Base-by-base conservation (phyloP, 352 stramenopile species). In the Phytopythium ostracodes region DNA sequence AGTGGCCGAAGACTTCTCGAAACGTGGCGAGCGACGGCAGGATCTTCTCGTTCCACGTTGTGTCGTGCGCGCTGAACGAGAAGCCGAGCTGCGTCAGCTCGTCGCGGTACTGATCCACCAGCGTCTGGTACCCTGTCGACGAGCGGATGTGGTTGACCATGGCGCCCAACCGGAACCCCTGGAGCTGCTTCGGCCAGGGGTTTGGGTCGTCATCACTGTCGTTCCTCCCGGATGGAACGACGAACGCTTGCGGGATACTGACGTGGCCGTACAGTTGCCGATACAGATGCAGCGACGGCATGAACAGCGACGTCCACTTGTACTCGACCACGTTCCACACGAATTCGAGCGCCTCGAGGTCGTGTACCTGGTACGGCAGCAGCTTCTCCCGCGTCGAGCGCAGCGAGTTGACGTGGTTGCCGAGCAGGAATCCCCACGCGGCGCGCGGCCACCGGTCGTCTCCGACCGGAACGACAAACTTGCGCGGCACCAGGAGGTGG, bases 111-210 rank as follows among this genome's bases (percentile, higher is more conserved):
- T 57, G 66, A 29, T 75, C 59, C 65, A 83, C 50, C 56, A 78
- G 71, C 20, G 68, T 35, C 8, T 55, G 31, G 51, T 76, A 86
- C 1, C 54, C 40, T 22, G 68, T 74, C 1, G 60, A 61, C 1
- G 64, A 63, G 35, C 81, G 77, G 52, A 86, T 65, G 5, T 70
- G 62, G 66, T 88, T 89, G 29, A 91, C 71, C 57, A 77, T 67
- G 14, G 25, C 40, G 40, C 81, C 81, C 20, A 90, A 44, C 2
- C 64, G 64, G 31, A 76, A 90, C 2, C 71, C 73, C n/a, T 53
- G 54, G 17, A 84, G 55, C 20, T 60, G 42, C 10, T 57, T 35
- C 4, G 63, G 59, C 73, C 78, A 87, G 1, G 38, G 15, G 38
- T 44, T 44, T 17, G 38, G 38, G 2, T 64, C 47, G 0, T 52